Base-by-base conservation (phyloP, 306 rosid species). In the Castanea mollissima region DNA sequence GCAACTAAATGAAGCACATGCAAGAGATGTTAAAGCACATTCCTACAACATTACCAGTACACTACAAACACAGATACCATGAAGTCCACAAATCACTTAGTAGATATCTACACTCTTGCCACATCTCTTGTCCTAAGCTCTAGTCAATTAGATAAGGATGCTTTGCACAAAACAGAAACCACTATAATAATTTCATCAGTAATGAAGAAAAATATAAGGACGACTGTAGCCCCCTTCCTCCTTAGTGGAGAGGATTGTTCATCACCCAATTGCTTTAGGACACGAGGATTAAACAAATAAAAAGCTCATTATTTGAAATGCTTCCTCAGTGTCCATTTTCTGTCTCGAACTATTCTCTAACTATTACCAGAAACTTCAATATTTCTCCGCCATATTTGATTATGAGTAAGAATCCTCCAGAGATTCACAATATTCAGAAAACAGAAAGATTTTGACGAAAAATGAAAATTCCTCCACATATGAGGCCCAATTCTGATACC, bases 231-330 rank as follows among this genome's bases (percentile, higher is more conserved):
- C 86, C 78, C 87, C 76, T 84, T 81, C 91, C 90, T 82, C 73
- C 93, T 92, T 83, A 75, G 84, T 78, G 91, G 85, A 86, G 90
- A 83, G 86, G 91, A 92, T 83, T 94, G 97, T 92, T 94, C 98
- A 84, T 85, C 97, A 84, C 83, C 96, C 96, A 60, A 60, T 87
- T 81, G 52, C 84, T 94, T 62, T 94, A 74, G 97, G 98, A 91
- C 97, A 86, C 54, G 49, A 85, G 83, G 90, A 81, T 16, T 67
- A 83, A 83, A 79, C 90, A 92, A 88, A 89, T 88, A 83, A 80
- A 80, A 38, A 65, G 59, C 94, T 92, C 90, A 31, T 74, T 70
- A 88, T 83, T 85, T 83, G 97, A 74, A 71, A 10, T 56, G 65
- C 46, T 76, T 83, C 90, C 85, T 74, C 71, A 29, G 32, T n/a